Conservation (phyloP, 2,329 filamentous ascomycete genomes). For the Fusarium penzigii region DNA sequence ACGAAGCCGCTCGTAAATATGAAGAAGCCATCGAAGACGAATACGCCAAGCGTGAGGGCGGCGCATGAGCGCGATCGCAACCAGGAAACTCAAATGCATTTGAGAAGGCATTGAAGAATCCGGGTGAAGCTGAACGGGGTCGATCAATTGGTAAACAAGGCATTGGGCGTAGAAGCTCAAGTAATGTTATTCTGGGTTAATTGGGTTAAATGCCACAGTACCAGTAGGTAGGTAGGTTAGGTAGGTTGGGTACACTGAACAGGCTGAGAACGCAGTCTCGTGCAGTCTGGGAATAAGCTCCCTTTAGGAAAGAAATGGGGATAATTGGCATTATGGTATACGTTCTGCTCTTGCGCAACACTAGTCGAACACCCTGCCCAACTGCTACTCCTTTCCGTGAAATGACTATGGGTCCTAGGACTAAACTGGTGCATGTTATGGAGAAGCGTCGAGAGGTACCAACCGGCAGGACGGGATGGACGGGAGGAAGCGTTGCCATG, state of each 20-base stretch:
- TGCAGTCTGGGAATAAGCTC: no score
- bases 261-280: no score
- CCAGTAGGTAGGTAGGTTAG: no score
- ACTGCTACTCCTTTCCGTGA: not conserved
- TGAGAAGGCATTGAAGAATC: no score
- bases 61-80: conserved; percentile 48
- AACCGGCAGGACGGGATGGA: not conserved
- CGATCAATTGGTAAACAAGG: no score
- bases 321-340: not conserved
- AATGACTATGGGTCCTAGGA: not conserved
- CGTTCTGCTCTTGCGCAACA: not conserved
- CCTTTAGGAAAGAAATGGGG: not conserved
- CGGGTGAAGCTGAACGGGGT: no score
- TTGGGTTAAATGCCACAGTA: no score
- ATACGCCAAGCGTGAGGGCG: conserved; percentile 64
- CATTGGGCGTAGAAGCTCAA: no score
- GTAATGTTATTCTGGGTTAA: no score
- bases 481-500: conserved; percentile 6
- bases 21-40: conserved; percentile 64
- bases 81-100: not conserved
- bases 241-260: no score
- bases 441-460: conserved; percentile 3
- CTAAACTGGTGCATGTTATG: conserved; percentile 6
- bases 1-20: conserved; percentile 52
- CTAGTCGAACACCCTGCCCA: not conserved